phyloP scores from a whole-genome alignment of 306 rosid genomes.

The Sophora flavescens region DNA sequence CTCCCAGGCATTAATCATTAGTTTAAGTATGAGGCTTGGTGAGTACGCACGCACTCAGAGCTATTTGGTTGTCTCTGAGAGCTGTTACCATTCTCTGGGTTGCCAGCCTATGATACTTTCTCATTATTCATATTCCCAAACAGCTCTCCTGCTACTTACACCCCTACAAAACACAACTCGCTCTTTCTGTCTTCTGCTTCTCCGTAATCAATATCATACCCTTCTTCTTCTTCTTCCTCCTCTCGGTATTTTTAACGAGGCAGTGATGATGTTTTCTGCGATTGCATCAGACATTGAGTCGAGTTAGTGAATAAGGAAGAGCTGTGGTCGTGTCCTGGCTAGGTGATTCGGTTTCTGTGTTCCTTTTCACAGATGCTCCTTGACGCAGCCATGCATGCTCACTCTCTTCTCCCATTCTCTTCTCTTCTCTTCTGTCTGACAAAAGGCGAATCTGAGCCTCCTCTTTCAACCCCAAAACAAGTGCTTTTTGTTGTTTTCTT shows the following conservation, averaged over 20 bases:
- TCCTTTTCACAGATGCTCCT: neutral
- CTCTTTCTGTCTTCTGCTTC: neutral
- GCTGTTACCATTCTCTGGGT: conserved; percentile 34
- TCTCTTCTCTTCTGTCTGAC: conserved; percentile 23
- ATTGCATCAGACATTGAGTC: conserved; percentile 28
- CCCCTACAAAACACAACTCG: neutral
- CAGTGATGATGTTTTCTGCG: conserved; percentile 42
- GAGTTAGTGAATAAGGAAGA: neutral
- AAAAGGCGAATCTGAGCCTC: conserved; percentile 54
- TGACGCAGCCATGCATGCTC: conserved; percentile 39
- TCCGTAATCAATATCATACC: neutral
- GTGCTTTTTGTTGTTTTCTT: neutral
- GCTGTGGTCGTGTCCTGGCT: conserved; percentile 30
- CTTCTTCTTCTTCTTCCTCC: neutral
- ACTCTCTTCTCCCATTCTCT: too few relatives aligned
- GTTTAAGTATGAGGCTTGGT: conserved; percentile 46
- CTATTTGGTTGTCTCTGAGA: conserved; percentile 34
- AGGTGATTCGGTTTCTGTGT: conserved; percentile 24
- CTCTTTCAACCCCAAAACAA: neutral
- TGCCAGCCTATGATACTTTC: conserved; percentile 33
- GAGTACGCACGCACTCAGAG: neutral
- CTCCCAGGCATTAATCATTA: neutral
- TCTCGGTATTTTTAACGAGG: neutral
- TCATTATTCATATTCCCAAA: conserved; percentile 10
- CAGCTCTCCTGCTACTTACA: conserved; percentile 6